Percentiles rank a stretch among this genome's conserved stretches.
Conservation (phyloP, 2,329 filamentous ascomycete genomes). For the Curvularia verruculosa region DNA sequence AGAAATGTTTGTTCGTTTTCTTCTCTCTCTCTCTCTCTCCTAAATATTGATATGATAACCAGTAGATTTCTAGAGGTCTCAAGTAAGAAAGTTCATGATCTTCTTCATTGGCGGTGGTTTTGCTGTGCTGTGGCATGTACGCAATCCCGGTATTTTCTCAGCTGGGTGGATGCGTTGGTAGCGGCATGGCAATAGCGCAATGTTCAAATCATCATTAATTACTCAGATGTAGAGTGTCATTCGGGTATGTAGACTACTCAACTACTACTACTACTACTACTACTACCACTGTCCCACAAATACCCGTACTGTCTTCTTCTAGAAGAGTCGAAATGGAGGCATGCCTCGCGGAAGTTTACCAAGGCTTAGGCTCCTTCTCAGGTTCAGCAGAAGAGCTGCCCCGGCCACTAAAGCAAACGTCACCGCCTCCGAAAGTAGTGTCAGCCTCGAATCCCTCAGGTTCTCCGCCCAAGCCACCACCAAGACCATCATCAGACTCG, state of each 20-base stretch:
- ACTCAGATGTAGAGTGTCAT: conserved; percentile 3
- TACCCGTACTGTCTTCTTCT: conserved; percentile 19
- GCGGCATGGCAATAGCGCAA: neutral
- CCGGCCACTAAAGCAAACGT: conserved; percentile 13
- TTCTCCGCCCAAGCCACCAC: conserved; percentile 18
- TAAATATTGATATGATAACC: too few relatives aligned
- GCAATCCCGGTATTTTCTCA: too few relatives aligned
- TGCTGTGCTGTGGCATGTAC: too few relatives aligned
- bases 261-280: conserved; percentile 10
- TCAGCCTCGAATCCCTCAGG: conserved; percentile 20
- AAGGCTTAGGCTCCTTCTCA: conserved; percentile 34
- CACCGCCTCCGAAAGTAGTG: conserved; percentile 11
- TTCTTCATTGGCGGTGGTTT: too few relatives aligned
- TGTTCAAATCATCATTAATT: neutral
- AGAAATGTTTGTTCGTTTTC: too few relatives aligned
- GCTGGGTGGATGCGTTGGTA: too few relatives aligned
- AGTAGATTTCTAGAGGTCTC: too few relatives aligned
- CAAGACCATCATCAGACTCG: conserved; percentile 38
- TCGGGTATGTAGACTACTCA: conserved; percentile 15
- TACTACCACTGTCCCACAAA: conserved; percentile 7
- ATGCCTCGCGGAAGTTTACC: conserved; percentile 26
- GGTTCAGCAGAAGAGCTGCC: conserved; percentile 25
- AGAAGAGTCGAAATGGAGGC: neutral
- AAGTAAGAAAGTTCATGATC: too few relatives aligned
- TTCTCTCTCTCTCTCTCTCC: too few relatives aligned